A percentile compares a stretch with the other conserved stretches of the same genome.
phyloP scores from a whole-genome alignment of 768 basidiomycete genomes.

The Tylopilus sp. region DNA sequence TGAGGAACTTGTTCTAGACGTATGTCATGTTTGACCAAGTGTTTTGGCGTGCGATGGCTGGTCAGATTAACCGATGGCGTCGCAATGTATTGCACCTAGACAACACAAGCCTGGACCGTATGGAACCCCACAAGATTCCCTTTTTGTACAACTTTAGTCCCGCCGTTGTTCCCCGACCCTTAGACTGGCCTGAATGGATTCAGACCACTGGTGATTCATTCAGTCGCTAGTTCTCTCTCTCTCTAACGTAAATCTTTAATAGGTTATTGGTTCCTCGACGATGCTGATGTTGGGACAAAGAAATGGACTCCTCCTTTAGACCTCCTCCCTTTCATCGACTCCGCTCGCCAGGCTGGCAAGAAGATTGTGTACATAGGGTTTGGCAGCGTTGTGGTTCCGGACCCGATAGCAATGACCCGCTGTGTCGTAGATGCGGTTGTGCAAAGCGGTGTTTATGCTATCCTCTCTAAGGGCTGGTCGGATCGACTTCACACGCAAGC shows the following conservation, averaged over 20 bases:
- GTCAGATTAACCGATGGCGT: constrained; percentile 95
- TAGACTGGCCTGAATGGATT: constrained; percentile 99
- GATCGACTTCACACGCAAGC: constrained; percentile 76
- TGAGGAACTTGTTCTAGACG: constrained; percentile 44
- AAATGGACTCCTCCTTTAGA: constrained; percentile 87
- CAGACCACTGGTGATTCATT: constrained; percentile 69
- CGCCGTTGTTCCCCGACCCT: constrained; percentile 81
- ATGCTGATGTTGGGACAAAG: constrained; percentile 82
- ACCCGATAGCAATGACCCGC: constrained; percentile 89
- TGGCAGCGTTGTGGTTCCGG: constrained; percentile 94
- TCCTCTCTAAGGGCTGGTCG: constrained; percentile 98
- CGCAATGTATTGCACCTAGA: constrained; percentile 70
- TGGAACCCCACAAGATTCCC: constrained; percentile 97
- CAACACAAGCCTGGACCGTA: constrained; percentile 86
- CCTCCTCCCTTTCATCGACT: constrained; percentile 78
- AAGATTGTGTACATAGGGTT: constrained; percentile 98
- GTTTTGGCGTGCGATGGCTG: constrained; percentile 93
- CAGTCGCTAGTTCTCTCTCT: constrained; percentile 2
- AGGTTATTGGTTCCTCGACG: constrained; percentile 98
- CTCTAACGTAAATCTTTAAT: constrained; percentile 8
- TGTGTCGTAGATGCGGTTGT: constrained; percentile 87
- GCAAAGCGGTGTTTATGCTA: constrained; percentile 84
- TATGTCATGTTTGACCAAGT: constrained; percentile 98
- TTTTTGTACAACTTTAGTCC: constrained; percentile 98
- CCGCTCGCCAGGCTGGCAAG: constrained; percentile 69